phyloP scores from a whole-genome alignment of 1,139 yeast genomes.

The Meyerozyma smithsonii region DNA sequence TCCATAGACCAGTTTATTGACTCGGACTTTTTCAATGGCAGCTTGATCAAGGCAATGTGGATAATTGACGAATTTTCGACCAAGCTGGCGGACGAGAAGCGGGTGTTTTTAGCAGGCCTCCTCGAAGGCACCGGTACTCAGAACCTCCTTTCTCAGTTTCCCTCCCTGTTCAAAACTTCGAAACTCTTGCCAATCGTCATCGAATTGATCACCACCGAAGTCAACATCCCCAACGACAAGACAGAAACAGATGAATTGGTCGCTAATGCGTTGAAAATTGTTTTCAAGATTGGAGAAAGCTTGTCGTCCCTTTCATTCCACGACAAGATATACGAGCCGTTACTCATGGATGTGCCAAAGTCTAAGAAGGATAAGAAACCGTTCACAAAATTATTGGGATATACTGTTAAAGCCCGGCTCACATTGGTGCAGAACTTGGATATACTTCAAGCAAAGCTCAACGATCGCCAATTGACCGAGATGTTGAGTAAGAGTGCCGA shows the following conservation, averaged over 20 bases:
- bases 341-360: slow-evolving; percentile 28
- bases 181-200: slow-evolving; percentile 70
- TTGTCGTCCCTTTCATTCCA: slow-evolving; percentile 75
- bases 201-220: slow-evolving; percentile 39
- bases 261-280: slow-evolving; percentile 50
- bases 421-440: slow-evolving; percentile 53
- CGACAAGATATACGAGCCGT: slow-evolving; percentile 51
- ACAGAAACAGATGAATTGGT: slow-evolving; percentile 34
- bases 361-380: slow-evolving; percentile 32
- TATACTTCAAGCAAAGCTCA: slow-evolving; percentile 49
- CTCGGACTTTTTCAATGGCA: slow-evolving; percentile 67
- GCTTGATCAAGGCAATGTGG: slow-evolving; percentile 75
- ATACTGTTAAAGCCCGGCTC: slow-evolving; percentile 33
- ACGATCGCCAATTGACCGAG: slow-evolving; percentile 39
- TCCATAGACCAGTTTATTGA: slow-evolving; percentile 49
- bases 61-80: slow-evolving; percentile 84
- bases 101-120: slow-evolving; percentile 65
- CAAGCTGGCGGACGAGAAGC: slow-evolving; percentile 62
- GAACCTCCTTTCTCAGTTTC: slow-evolving; percentile 61
- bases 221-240: slow-evolving; percentile 10
- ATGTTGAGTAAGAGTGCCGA: slow-evolving; percentile 27
- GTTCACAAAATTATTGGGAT: slow-evolving; percentile 37
- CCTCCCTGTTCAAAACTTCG: slow-evolving; percentile 60
- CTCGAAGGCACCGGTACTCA: slow-evolving; percentile 22
- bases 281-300: slow-evolving; percentile 59